phyloP scores from a whole-genome alignment of 139 green algal genomes.

The Penium margaritaceum region DNA sequence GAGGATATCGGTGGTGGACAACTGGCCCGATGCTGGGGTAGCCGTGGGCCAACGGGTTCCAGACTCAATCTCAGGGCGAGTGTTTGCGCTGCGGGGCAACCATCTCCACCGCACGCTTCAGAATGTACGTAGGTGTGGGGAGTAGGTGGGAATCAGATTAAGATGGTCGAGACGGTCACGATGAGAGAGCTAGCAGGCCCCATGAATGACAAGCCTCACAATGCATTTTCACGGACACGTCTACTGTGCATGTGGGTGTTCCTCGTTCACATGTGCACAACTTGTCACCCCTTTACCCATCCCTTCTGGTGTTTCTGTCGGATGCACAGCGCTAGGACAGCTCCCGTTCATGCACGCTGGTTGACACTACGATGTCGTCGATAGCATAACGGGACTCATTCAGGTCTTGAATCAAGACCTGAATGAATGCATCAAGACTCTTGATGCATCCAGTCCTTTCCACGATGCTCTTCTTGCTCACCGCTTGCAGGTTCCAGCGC shows the following conservation, averaged over 20 bases:
- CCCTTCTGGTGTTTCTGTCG: neutral
- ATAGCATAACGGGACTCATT: neutral
- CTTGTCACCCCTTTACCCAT: neutral
- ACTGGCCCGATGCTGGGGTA: constrained; percentile 10
- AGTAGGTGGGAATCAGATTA: neutral
- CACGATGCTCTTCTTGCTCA: neutral
- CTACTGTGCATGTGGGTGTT: too few relatives aligned
- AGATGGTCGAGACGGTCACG: neutral
- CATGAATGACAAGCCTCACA: neutral
- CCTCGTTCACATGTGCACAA: neutral
- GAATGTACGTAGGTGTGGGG: neutral
- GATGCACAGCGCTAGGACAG: neutral
- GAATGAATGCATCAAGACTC: too few relatives aligned
- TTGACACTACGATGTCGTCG: too few relatives aligned
- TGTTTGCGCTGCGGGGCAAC: constrained; percentile 23
- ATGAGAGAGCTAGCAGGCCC: neutral
- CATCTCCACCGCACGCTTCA: constrained; percentile 40
- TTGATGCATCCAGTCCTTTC: neutral
- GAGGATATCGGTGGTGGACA: constrained; percentile 12
- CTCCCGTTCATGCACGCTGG: neutral
- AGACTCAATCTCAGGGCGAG: constrained; percentile 28
- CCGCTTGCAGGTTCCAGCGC: constrained; percentile 49
- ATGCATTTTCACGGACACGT: neutral
- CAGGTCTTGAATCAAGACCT: neutral
- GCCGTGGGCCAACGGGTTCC: constrained; percentile 25